Percentiles rank a stretch among this genome's conserved stretches.
These are phyloP conservation scores for Phytophthora meadii DNA, from an alignment of 352 stramenopile genomes.

Conservation along the genomic window DNA sequence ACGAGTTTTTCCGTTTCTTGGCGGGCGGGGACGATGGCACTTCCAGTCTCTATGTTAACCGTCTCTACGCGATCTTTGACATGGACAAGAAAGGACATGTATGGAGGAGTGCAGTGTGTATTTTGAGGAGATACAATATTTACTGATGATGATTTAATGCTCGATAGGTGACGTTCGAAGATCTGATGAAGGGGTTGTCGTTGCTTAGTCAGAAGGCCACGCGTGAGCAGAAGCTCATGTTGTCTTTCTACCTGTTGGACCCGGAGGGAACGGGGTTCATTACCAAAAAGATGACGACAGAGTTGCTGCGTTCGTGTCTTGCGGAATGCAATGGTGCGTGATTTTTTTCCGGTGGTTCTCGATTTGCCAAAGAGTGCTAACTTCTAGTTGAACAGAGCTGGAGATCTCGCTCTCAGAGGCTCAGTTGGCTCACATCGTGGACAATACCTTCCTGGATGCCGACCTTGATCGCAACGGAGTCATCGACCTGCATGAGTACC, in stretches of 20 bases:
- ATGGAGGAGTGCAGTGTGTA: constrained; percentile 3
- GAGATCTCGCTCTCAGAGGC: constrained; percentile 82
- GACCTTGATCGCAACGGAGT: constrained; percentile 80
- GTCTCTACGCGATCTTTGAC: constrained; percentile 89
- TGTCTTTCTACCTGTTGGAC: constrained; percentile 88
- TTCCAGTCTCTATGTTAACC: constrained; percentile 84
- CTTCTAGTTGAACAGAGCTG: constrained; percentile 50
- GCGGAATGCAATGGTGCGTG: constrained; percentile 81
- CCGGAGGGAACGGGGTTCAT: constrained; percentile 83
- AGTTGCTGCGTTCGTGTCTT: constrained; percentile 84
- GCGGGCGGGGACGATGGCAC: constrained; percentile 66
- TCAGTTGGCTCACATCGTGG: constrained; percentile 81
- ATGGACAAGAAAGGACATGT: constrained; percentile 78
- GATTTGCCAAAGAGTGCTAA: constrained; percentile 1
- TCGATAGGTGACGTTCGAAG: constrained; percentile 80
- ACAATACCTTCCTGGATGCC: constrained; percentile 86
- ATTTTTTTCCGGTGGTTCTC: constrained; percentile 3
- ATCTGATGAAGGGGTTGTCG: constrained; percentile 82
- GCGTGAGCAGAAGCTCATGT: constrained; percentile 86
- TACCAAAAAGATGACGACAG: constrained; percentile 83
- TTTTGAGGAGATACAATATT: neutral
- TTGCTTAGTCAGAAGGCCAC: constrained; percentile 87
- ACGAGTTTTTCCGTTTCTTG: constrained; percentile 89
- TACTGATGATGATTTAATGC: neutral
- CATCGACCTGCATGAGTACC: constrained; percentile 85